Conservation (phyloP, 768 basidiomycete genomes). For the Rhodosporidiobolus odoratus region DNA sequence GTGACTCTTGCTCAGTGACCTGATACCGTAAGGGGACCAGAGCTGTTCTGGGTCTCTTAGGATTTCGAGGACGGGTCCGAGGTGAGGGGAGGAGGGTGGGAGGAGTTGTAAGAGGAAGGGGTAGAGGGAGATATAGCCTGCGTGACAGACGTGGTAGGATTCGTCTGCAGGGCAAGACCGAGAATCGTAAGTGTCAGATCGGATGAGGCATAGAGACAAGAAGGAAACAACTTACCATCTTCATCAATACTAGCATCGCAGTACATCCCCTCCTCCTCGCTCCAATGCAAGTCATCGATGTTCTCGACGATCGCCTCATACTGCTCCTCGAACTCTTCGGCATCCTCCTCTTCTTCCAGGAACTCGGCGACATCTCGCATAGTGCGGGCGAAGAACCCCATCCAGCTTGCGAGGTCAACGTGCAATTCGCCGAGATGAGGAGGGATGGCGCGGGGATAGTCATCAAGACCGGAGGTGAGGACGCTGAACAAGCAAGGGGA, state of each 20-base stretch:
- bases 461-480: constrained; percentile 91
- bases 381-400: constrained; percentile 89
- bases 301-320: constrained; percentile 77
- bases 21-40: constrained; percentile 85
- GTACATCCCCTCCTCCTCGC: constrained; percentile 80
- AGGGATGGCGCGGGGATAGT: constrained; percentile 76
- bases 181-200: neutral
- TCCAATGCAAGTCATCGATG: constrained; percentile 92
- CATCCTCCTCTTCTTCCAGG: constrained; percentile 79
- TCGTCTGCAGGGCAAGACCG: constrained; percentile 58
- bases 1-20: constrained; percentile 80
- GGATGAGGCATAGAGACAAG: neutral
- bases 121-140: constrained; percentile 87
- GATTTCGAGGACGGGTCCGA: constrained; percentile 73
- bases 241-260: constrained; percentile 81
- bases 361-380: constrained; percentile 87
- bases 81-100: constrained; percentile 66
- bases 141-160: constrained; percentile 82
- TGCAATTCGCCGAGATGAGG: constrained; percentile 89
- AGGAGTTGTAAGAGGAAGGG: constrained; percentile 82
- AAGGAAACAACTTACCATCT: constrained; percentile 57
- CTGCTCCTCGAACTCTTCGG: constrained; percentile 65
- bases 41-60: constrained; percentile 73
- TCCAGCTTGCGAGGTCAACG: constrained; percentile 89
- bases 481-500: constrained; percentile 48